Percentiles rank a stretch among this genome's conserved stretches.
Evolutionary conservation across 2,329 filamentous ascomycete species (phyloP).

Genomic region (Trichoderma sp.): DNA sequence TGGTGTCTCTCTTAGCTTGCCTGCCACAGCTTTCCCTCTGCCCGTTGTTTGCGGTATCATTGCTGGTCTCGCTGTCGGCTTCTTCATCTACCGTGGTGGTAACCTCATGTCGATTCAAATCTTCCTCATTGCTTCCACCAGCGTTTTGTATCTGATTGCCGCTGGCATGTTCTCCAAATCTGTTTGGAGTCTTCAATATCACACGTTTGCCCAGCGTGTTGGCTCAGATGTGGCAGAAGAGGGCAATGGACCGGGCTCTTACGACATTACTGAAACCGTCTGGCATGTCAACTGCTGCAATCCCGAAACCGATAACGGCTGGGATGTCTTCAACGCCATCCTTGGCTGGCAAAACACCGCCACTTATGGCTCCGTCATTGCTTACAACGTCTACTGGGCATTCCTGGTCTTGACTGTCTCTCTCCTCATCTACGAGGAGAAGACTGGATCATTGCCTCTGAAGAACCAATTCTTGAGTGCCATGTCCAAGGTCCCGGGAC

Average conservation of each 20-base stretch:
- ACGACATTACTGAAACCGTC: slow-evolving; percentile 71
- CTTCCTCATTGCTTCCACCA: slow-evolving; percentile 75
- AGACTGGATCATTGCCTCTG: slow-evolving; percentile 8
- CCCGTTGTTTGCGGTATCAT: slow-evolving; percentile 65
- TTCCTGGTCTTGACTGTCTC: slow-evolving; percentile 3
- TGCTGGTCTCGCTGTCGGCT: slow-evolving; percentile 62
- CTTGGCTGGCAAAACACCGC: slow-evolving; percentile 82
- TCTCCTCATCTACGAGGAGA: slow-evolving; percentile 16
- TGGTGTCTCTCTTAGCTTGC: slow-evolving; percentile 67
- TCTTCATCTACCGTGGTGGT: slow-evolving; percentile 59
- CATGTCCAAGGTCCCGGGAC: slow-evolving; percentile 4
- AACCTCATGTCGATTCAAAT: slow-evolving; percentile 50
- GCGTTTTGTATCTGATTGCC: slow-evolving; percentile 76
- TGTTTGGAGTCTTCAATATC: slow-evolving; percentile 68
- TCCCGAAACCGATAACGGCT: slow-evolving; percentile 62
- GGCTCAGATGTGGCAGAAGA: slow-evolving; percentile 52
- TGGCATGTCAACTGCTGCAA: slow-evolving; percentile 80
- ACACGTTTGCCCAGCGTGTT: slow-evolving; percentile 53
- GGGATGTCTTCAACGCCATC: slow-evolving; percentile 71
- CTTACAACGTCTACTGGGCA: slow-evolving; percentile 87
- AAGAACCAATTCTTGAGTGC: slow-evolving; percentile 9
- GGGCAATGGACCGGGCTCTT: slow-evolving; percentile 59
- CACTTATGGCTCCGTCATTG: slow-evolving; percentile 81
- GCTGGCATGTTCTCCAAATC: slow-evolving; percentile 75
- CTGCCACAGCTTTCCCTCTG: slow-evolving; percentile 67